Evolutionary conservation across 306 rosid genomes (phyloP), one percentile per base, ranked within the genome.

Genomic region (Vicia sativa): DNA sequence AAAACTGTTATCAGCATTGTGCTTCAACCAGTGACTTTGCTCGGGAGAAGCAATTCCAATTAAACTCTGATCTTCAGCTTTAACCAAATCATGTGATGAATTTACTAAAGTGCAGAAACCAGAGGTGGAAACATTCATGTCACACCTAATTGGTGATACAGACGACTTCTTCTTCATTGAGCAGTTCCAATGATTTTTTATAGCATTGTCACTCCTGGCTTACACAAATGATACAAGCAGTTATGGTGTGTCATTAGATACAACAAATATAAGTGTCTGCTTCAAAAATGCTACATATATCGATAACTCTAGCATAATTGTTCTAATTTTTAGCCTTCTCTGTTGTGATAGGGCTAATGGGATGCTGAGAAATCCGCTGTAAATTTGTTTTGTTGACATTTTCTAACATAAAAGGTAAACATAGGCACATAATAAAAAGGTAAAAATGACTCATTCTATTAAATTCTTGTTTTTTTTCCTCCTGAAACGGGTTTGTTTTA

Each of bases 151-250:
- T 12, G 70, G 81, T 15, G 91, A 71, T 52, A 68, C 57, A 26
- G 62, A 80, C 39, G 39, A 5, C 63, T 74, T 88, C 81, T 67
- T 83, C 82, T 82, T 88, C 79, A 80, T 58, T n/a, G 82, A 73
- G 75, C 79, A 52, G 45, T 88, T 82, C 95, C 91, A 88, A 58
- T 80, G 80, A 69, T 86, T 88, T 78, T 86, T 88, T 35, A 88
- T 77, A 41, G 87, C 89, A 76, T 88, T 86, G 69, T 84, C 79
- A 68, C 83, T 74, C 85, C 91, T 88, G 82, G 43, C 11, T 71
- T 50, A 18, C 70, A 16, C 67, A 59, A 67, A 63, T 57, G 60
- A 72, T 19, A 54, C 35, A 46, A 29, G 42, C 11, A 46, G 11
- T 45, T 70, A 64, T 74, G 9, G 21, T 11, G 29, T 29, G 5